Base-by-base conservation (phyloP, 495 filamentous ascomycete species). In the Lasiosphaeriaceae sp. region DNA sequence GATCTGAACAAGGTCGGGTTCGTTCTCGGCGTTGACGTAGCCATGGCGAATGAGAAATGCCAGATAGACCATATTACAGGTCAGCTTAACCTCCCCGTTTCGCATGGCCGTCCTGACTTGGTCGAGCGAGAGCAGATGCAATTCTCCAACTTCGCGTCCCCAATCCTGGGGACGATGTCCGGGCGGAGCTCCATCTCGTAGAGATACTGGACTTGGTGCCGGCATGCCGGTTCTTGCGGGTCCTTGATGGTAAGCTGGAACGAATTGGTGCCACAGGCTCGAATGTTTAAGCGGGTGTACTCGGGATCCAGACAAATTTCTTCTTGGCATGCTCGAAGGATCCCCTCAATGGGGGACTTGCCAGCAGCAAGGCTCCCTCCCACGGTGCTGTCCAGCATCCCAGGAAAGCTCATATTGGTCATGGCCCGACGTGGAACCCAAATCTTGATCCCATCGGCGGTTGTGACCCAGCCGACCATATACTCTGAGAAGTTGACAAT, bases 81-180 rank as follows among this genome's bases (percentile, higher is more conserved):
- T 46, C 43, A 46, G 43, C 43, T 46, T 46, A 7, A 46, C 43
- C 43, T 46, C 43, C 7, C 43, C 43, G 43, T 46, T 46, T n/a
- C 43, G 7, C 43, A 46, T 46, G 7, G 43, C 43, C 19, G 7
- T 46, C n/a, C 5, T 5, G 5, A 46, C 7, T n/a, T 46, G 7
- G 16, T 46, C 43, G 5, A 46, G 43, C 19, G 43, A 46, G 7
- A 46, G 43, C 5, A 46, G 43, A 21, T 46, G 7, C 6, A 46
- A n/a, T n/a, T 46, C 16, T 17, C 43, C 43, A 17, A 46, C 43
- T 17, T 46, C 43, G 43, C 43, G 43, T 46, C 43, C 43, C 43
- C 43, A 46, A 46, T 46, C 19, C 19, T n/a, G 43, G n/a, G 43
- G 7, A 46, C 43, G 17, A 46, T 21, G 17, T 46, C 43, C 43